phyloP scores from a whole-genome alignment of 495 filamentous ascomycete genomes.

The Aspergillus ostianus region DNA sequence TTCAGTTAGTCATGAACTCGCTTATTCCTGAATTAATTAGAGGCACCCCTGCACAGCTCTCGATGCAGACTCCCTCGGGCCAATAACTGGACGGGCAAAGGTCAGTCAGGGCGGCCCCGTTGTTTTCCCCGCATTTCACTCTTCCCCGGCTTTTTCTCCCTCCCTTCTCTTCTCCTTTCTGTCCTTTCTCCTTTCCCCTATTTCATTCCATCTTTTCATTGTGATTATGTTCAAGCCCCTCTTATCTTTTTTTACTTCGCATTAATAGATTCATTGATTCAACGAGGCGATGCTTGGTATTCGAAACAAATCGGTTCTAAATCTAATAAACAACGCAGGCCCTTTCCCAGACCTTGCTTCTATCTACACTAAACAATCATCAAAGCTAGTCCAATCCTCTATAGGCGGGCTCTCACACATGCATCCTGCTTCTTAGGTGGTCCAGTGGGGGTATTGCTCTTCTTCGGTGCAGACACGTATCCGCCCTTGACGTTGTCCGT shows the following conservation, averaged over 20 bases:
- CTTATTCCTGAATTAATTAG: neutral
- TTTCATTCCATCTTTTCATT: conserved; percentile 1
- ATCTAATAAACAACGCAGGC: neutral
- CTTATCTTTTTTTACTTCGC: too few species aligned
- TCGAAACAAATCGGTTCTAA: neutral
- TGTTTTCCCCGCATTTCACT: conserved; percentile 27
- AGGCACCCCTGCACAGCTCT: too few species aligned
- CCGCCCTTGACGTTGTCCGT: conserved; percentile 53
- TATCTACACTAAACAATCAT: neutral
- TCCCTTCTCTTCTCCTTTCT: neutral
- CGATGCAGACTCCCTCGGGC: neutral
- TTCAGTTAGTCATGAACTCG: too few species aligned
- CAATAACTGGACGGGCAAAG: neutral
- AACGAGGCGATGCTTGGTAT: neutral
- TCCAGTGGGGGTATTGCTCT: conserved; percentile 47
- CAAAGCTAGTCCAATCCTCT: neutral
- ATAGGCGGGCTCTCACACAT: conserved; percentile 4
- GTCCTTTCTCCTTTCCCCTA: conserved; percentile 3
- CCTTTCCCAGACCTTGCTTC: neutral
- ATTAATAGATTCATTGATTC: neutral
- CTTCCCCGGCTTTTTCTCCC: conserved; percentile 4
- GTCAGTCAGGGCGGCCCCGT: neutral
- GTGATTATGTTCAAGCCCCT: neutral
- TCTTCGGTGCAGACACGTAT: conserved; percentile 59
- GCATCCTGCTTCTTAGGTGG: conserved; percentile 18